A percentile compares a stretch with the other conserved stretches of the same genome.
phyloP scores from a whole-genome alignment of 1,284 basidiomycete genomes.

The Boletus smithii region DNA sequence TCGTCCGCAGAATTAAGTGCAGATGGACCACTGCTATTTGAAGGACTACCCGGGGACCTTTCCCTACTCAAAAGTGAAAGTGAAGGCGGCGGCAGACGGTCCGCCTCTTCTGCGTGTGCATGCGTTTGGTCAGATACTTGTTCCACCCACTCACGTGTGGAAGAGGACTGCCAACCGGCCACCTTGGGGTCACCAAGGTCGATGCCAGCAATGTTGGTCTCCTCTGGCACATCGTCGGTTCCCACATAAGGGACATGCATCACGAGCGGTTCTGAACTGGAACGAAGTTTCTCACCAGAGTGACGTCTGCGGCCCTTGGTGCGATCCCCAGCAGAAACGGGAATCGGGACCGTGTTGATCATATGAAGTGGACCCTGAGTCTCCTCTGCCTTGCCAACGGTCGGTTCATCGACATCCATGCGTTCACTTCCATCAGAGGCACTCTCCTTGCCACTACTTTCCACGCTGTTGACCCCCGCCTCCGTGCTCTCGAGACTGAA shows the following conservation, averaged over 20 bases:
- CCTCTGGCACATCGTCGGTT: slow-evolving; percentile 5
- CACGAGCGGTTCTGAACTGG: slow-evolving; percentile 26
- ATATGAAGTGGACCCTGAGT: slow-evolving; percentile 4
- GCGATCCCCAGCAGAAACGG: slow-evolving; percentile 30
- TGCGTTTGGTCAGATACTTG: slow-evolving; percentile 27
- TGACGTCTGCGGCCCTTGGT: slow-evolving; percentile 18
- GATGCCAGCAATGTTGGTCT: slow-evolving; percentile 18
- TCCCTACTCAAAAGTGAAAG: slow-evolving; percentile 14
- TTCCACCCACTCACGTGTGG: slow-evolving; percentile 34
- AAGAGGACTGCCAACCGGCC: slow-evolving; percentile 31
- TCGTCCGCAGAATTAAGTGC: slow-evolving; percentile 29
- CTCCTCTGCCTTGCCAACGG: background rate
- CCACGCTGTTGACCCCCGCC: slow-evolving; percentile 1
- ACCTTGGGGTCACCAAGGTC: slow-evolving; percentile 42
- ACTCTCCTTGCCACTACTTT: slow-evolving; percentile 4
- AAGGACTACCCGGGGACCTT: slow-evolving; percentile 25
- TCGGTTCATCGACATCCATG: slow-evolving; percentile 30
- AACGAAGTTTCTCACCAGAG: slow-evolving; percentile 9
- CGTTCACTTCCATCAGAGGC: slow-evolving; percentile 6
- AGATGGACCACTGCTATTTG: slow-evolving; percentile 27
- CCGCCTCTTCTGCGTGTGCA: slow-evolving; percentile 2
- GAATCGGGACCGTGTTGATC: slow-evolving; percentile 28
- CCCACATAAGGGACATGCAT: slow-evolving; percentile 33
- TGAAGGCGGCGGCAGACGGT: slow-evolving; percentile 3
- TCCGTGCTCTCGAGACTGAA: slow-evolving; percentile 8